A percentile compares a stretch with the other conserved stretches of the same genome.
phyloP scores from a whole-genome alignment of 768 basidiomycete genomes.

The Nidula microcarpa region DNA sequence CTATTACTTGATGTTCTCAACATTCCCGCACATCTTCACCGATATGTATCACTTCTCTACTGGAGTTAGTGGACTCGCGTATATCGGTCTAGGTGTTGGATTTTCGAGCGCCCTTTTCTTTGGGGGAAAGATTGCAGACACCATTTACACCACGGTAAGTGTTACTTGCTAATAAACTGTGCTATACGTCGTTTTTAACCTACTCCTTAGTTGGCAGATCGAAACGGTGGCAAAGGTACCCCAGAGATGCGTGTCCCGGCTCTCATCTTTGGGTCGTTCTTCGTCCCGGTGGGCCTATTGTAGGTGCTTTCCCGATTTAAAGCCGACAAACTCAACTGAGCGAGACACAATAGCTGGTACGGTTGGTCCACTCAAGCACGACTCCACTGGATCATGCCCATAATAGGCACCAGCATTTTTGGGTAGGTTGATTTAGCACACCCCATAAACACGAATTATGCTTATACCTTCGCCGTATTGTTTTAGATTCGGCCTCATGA shows the following conservation, averaged over 20 bases:
- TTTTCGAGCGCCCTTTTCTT: conserved; percentile 45
- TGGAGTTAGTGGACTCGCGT: conserved; percentile 50
- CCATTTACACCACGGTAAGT: conserved; percentile 45
- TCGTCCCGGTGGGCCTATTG: conserved; percentile 72
- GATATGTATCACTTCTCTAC: conserved; percentile 46
- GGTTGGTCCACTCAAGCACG: conserved; percentile 75
- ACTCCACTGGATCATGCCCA: conserved; percentile 80
- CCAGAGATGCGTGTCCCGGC: conserved; percentile 78
- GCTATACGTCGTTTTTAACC: too few species aligned
- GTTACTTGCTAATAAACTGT: too few species aligned
- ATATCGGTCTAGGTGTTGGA: conserved; percentile 54
- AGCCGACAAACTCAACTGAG: conserved; percentile 2
- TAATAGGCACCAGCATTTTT: conserved; percentile 57
- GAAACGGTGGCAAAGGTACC: conserved; percentile 58
- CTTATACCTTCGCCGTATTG: too few species aligned
- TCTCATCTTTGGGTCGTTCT: conserved; percentile 65
- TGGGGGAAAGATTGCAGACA: conserved; percentile 45
- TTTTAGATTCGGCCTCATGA: not conserved
- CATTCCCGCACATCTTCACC: conserved; percentile 59
- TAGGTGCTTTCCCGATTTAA: conserved; percentile 12
- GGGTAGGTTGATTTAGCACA: conserved; percentile 23
- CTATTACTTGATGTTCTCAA: conserved; percentile 71
- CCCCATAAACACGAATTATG: too few species aligned
- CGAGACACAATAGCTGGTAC: conserved; percentile 48
- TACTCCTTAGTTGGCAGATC: conserved; percentile 37